Evolutionary conservation across 257 asterid genomes (phyloP).

Genomic region (Jasminum sambac): DNA sequence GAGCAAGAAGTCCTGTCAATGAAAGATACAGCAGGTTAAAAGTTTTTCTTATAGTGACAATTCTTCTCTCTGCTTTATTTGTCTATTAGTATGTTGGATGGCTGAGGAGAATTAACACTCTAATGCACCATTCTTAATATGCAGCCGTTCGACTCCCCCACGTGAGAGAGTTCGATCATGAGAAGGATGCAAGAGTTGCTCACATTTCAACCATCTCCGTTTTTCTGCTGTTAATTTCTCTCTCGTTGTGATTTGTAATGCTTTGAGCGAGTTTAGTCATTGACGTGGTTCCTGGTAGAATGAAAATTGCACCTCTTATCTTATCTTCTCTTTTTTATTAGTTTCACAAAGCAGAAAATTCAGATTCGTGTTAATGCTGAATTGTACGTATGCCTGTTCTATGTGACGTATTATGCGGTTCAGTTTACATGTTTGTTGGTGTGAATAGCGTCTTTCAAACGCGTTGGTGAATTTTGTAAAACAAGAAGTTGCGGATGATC

Average conservation of each 20-base stretch:
- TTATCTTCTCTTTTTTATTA: neutral
- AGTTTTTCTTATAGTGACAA: neutral
- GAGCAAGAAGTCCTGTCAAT: constrained; percentile 58
- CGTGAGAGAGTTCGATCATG: constrained; percentile 66
- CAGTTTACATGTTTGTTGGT: neutral
- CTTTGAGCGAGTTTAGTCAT: neutral
- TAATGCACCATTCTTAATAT: constrained; percentile 5
- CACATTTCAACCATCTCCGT: neutral
- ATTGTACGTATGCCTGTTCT: neutral
- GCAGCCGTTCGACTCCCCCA: constrained; percentile 63
- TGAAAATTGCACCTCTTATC: neutral
- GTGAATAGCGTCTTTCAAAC: too few species aligned
- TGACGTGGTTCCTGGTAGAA: neutral
- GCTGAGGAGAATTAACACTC: neutral
- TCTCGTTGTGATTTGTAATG: constrained; percentile 7
- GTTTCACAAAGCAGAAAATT: neutral
- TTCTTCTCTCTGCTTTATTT: neutral
- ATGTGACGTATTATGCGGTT: neutral
- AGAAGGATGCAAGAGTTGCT: constrained; percentile 26
- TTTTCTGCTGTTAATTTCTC: neutral
- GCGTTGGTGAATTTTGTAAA: too few species aligned
- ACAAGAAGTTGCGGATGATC: too few species aligned
- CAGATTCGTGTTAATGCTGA: neutral
- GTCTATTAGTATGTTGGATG: neutral
- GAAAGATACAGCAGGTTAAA: constrained; percentile 61